Evolutionary conservation across 495 filamentous ascomycete genomes (phyloP).

Genomic region (Hypoxylon rickii): DNA sequence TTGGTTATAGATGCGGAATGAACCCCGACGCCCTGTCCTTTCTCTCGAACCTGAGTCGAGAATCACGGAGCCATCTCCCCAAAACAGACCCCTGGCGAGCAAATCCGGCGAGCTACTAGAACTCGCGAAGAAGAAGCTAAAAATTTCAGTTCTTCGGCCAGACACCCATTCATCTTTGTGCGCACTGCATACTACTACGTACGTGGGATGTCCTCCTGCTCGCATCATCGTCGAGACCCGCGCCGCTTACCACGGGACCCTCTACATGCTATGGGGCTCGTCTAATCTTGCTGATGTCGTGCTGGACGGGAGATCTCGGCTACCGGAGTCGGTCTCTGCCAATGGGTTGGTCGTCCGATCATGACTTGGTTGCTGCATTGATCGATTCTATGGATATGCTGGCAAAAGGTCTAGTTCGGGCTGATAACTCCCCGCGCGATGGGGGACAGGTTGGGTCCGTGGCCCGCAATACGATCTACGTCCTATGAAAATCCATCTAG

Average conservation of each 20-base stretch:
- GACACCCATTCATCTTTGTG: conserved; percentile 14
- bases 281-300: conserved; percentile 18
- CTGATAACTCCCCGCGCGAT: conserved; percentile 1
- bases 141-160: conserved; percentile 7
- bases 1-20: conserved; percentile 32
- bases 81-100: conserved; percentile 29
- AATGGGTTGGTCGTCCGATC: conserved; percentile 16
- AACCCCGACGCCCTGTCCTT: conserved; percentile 11
- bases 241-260: background rate
- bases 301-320: conserved; percentile 34
- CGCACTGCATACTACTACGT: conserved; percentile 15
- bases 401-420: background rate
- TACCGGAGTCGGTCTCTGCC: conserved; percentile 30
- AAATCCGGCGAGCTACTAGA: conserved; percentile 33
- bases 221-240: conserved; percentile 6
- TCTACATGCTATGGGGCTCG: background rate
- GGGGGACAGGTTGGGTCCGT: background rate
- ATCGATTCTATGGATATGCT: conserved; percentile 29
- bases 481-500: conserved; percentile 33
- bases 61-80: conserved; percentile 24
- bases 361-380: conserved; percentile 29
- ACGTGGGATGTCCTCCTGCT: conserved; percentile 21
- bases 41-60: conserved; percentile 16
- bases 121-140: conserved; percentile 35
- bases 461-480: conserved; percentile 27